These are phyloP conservation scores for Phytopythium cucurbitacearum DNA, from an alignment of 352 stramenopile species.

Conservation along the genomic window DNA sequence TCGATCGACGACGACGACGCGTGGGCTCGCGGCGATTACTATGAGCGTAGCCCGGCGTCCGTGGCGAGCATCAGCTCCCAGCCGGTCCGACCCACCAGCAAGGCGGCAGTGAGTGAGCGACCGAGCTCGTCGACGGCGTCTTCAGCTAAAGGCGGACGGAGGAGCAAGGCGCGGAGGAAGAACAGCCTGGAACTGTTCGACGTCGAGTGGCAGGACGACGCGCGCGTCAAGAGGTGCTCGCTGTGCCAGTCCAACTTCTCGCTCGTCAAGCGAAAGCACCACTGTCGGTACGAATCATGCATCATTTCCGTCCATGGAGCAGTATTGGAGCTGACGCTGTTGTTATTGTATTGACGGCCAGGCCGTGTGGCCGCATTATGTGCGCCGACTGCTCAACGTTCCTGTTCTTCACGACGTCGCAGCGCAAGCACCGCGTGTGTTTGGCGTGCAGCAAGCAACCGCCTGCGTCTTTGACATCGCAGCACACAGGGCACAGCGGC, in stretches of 20 bases:
- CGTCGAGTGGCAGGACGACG: constrained; percentile 58
- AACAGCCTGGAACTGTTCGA: constrained; percentile 61
- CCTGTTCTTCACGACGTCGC: constrained; percentile 50
- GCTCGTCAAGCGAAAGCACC: constrained; percentile 66
- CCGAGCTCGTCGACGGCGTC: constrained; percentile 15
- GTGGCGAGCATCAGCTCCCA: constrained; percentile 4
- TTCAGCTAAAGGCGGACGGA: constrained; percentile 9
- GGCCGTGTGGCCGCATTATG: constrained; percentile 63
- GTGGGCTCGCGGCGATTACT: no score
- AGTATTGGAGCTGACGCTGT: background rate
- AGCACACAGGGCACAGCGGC: background rate
- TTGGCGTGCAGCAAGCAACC: constrained; percentile 28
- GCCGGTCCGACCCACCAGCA: constrained; percentile 1
- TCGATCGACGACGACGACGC: background rate
- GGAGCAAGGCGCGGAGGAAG: constrained; percentile 28
- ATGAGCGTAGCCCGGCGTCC: background rate
- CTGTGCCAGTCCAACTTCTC: constrained; percentile 62
- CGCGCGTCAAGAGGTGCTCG: constrained; percentile 32
- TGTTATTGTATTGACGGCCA: constrained; percentile 7
- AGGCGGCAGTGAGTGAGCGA: background rate
- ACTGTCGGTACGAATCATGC: constrained; percentile 42
- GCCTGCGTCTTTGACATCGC: constrained; percentile 10
- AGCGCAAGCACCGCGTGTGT: constrained; percentile 68
- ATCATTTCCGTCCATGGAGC: background rate
- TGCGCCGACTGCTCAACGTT: constrained; percentile 75